These are phyloP conservation scores for Quercus robur DNA, from an alignment of 306 rosid species.

Conservation along the genomic window DNA sequence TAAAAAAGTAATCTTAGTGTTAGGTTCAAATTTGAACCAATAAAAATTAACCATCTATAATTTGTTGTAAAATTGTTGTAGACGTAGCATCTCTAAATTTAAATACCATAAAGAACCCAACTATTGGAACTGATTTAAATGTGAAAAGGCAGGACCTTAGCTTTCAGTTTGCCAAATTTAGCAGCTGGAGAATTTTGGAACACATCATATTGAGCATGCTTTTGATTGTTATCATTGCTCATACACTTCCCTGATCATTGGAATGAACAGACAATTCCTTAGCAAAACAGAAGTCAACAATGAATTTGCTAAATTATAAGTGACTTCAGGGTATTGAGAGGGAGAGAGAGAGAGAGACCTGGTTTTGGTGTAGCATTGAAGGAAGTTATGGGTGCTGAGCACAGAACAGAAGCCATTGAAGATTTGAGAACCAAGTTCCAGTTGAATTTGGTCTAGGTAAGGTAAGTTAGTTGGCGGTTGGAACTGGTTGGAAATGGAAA, in stretches of 20 bases:
- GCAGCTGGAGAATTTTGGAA: constrained; percentile 22
- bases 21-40: no score
- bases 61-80: no score
- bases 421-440: neutral
- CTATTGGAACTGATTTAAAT: neutral
- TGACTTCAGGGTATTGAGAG: neutral
- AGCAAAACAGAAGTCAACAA: neutral
- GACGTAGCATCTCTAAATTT: no score
- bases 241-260: constrained; percentile 6
- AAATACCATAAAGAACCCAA: neutral
- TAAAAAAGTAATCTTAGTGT: no score
- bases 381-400: constrained; percentile 26
- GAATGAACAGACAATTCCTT: neutral
- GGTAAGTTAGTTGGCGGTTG: neutral
- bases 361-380: constrained; percentile 27
- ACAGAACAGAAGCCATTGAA: constrained; percentile 48
- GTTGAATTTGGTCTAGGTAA: no score
- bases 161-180: constrained; percentile 26
- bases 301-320: neutral
- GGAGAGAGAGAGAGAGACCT: constrained; percentile 28
- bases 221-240: constrained; percentile 14
- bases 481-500: neutral
- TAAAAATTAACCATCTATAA: no score
- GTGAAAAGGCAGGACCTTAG: constrained; percentile 40
- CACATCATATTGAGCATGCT: constrained; percentile 18